These are phyloP conservation scores for Silene vulgaris DNA, from an alignment of 179 eudicot species.

Conservation along the genomic window DNA sequence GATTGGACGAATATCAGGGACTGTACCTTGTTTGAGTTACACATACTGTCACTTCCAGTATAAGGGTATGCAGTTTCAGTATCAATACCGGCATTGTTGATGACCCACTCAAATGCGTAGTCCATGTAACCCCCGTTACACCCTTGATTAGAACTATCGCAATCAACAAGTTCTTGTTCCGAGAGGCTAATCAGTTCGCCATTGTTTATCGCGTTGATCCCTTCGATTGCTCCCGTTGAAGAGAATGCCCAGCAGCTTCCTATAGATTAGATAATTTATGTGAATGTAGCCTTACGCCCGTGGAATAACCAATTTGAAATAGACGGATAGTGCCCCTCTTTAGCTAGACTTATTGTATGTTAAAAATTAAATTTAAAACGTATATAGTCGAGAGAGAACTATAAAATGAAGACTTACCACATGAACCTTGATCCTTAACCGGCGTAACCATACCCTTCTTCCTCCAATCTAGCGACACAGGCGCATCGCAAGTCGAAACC, in stretches of 20 bases:
- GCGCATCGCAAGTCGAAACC: slow-evolving; percentile 26
- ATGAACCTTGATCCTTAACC: slow-evolving; percentile 38
- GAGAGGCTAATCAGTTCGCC: slow-evolving; percentile 59
- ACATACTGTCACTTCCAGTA: slow-evolving; percentile 40
- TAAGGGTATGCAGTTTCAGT: slow-evolving; percentile 51
- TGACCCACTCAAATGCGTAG: slow-evolving; percentile 61
- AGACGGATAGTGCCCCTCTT: too few species aligned
- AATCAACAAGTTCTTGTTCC: slow-evolving; percentile 53
- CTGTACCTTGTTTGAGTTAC: slow-evolving; percentile 40
- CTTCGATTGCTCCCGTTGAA: slow-evolving; percentile 61
- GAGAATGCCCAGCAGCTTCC: slow-evolving; percentile 71
- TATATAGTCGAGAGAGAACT: too few species aligned
- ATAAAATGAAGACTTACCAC: slow-evolving; percentile 25
- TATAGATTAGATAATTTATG: background rate
- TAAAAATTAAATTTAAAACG: too few species aligned
- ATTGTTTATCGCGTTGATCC: slow-evolving; percentile 46
- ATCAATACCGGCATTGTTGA: slow-evolving; percentile 52
- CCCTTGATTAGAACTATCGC: slow-evolving; percentile 44
- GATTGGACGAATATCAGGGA: too few species aligned
- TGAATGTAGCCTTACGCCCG: too few species aligned
- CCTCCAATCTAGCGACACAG: slow-evolving; percentile 36
- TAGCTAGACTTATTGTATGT: too few species aligned
- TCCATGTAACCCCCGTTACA: slow-evolving; percentile 62
- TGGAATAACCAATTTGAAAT: too few species aligned
- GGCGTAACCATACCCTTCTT: slow-evolving; percentile 34